phyloP scores from a whole-genome alignment of 371 early-diverging fungal species.

The Blastocladiella emersonii region DNA sequence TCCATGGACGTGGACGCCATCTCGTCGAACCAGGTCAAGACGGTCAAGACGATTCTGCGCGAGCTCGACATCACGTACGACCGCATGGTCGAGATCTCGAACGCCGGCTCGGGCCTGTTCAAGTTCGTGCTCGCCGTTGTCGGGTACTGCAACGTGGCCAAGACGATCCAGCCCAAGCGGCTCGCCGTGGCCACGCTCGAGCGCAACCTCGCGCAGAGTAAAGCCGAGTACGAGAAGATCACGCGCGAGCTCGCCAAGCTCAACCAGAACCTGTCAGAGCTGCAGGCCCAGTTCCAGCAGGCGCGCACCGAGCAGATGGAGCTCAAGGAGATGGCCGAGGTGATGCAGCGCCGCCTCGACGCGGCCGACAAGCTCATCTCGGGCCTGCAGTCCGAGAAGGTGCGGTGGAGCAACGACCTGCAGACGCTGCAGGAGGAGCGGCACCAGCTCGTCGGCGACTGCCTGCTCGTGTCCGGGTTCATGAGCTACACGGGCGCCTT shows the following conservation, averaged over 20 bases:
- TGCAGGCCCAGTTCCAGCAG: constrained; percentile 36
- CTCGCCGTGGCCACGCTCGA: constrained; percentile 40
- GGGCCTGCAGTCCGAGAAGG: constrained; percentile 37
- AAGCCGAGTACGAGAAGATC: constrained; percentile 39
- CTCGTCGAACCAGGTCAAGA: constrained; percentile 32
- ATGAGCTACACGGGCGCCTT: constrained; percentile 45
- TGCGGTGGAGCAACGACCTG: constrained; percentile 39
- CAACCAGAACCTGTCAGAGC: constrained; percentile 26
- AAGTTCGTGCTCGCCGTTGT: constrained; percentile 43
- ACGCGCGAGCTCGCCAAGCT: constrained; percentile 32
- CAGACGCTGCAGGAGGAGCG: constrained; percentile 30
- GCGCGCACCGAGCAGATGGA: constrained; percentile 44
- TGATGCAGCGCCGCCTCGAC: constrained; percentile 40
- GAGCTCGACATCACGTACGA: constrained; percentile 38
- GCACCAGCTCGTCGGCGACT: constrained; percentile 36
- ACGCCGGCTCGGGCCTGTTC: constrained; percentile 38
- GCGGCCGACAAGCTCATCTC: constrained; percentile 48
- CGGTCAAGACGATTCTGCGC: constrained; percentile 32
- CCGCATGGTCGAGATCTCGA: constrained; percentile 42
- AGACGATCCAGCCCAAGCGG: constrained; percentile 39
- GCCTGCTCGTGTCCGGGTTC: constrained; percentile 38
- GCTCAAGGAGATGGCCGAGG: constrained; percentile 42
- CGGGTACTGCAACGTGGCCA: constrained; percentile 48
- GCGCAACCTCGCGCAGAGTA: constrained; percentile 34
- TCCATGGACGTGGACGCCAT: constrained; percentile 37